Conservation (phyloP, 352 stramenopile species). For the Pythium plurisporium region DNA sequence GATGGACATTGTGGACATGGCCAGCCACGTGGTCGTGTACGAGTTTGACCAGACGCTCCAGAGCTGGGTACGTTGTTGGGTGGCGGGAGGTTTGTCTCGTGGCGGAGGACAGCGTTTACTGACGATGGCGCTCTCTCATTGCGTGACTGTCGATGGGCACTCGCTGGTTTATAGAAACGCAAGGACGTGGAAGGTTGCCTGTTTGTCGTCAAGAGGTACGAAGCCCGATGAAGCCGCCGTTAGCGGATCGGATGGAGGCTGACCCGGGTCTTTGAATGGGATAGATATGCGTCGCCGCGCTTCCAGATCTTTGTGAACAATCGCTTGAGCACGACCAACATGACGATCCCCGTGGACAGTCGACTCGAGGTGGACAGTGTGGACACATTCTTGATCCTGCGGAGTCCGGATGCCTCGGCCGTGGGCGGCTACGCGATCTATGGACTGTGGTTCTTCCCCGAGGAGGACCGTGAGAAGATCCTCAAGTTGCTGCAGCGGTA, state of each 20-base stretch:
- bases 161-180: slow-evolving; percentile 69
- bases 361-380: slow-evolving; percentile 77
- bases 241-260: not conserved
- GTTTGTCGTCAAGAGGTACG: slow-evolving; percentile 80
- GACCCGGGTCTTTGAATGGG: not conserved
- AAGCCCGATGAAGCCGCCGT: not conserved
- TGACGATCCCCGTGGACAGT: slow-evolving; percentile 70
- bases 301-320: slow-evolving; percentile 90
- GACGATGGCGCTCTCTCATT: no score
- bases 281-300: slow-evolving; percentile 61
- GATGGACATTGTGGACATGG: slow-evolving; percentile 79
- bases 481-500: slow-evolving; percentile 68
- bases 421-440: slow-evolving; percentile 71
- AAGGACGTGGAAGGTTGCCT: slow-evolving; percentile 84
- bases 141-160: no score
- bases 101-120: no score
- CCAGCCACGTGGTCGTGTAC: slow-evolving; percentile 86
- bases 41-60: slow-evolving; percentile 82
- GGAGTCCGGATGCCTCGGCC: slow-evolving; percentile 37
- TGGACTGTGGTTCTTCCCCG: slow-evolving; percentile 84
- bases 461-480: slow-evolving; percentile 81
- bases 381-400: slow-evolving; percentile 83
- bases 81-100: no score
- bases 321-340: slow-evolving; percentile 84
- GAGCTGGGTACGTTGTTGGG: slow-evolving; percentile 64